phyloP scores from a whole-genome alignment of 2,329 filamentous ascomycete species.

The Leptographium procerum region DNA sequence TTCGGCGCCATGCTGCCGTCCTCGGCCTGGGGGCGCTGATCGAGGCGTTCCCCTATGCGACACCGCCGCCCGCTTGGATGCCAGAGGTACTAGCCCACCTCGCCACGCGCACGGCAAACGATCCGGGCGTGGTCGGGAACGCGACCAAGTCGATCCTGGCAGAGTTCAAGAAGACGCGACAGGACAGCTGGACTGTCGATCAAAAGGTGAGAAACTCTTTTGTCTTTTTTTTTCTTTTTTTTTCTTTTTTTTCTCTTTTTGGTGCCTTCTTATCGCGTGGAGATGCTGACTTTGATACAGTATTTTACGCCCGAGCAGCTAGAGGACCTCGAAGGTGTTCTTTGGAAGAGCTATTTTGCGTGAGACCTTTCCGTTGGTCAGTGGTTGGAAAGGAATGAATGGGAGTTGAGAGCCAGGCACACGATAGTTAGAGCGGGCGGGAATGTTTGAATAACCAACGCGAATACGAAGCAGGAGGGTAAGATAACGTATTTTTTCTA shows the following conservation, averaged over 20 bases:
- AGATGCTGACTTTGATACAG: conserved; percentile 26
- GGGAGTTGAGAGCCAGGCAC: neutral
- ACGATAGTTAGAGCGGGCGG: neutral
- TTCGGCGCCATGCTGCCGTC: conserved; percentile 80
- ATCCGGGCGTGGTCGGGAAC: conserved; percentile 87
- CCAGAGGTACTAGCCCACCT: conserved; percentile 80
- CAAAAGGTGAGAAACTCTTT: conserved; percentile 62
- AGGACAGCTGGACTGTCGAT: conserved; percentile 97
- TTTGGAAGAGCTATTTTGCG: conserved; percentile 99
- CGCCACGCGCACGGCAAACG: conserved; percentile 73
- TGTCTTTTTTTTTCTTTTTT: neutral
- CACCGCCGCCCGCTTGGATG: conserved; percentile 87
- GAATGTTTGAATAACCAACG: neutral
- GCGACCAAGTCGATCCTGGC: conserved; percentile 88
- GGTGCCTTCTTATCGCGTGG: too few species aligned
- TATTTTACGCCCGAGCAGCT: conserved; percentile 86
- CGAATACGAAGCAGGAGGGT: neutral
- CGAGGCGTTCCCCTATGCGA: conserved; percentile 92
- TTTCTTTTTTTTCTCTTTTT: neutral
- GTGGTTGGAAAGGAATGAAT: neutral
- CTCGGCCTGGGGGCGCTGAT: conserved; percentile 83
- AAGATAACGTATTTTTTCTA: neutral
- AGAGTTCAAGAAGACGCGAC: conserved; percentile 98
- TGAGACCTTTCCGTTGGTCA: conserved; percentile 23
- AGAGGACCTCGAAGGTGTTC: conserved; percentile 86